phyloP scores from a whole-genome alignment of 169 alveolate genomes.

The Plasmodium fragile region DNA sequence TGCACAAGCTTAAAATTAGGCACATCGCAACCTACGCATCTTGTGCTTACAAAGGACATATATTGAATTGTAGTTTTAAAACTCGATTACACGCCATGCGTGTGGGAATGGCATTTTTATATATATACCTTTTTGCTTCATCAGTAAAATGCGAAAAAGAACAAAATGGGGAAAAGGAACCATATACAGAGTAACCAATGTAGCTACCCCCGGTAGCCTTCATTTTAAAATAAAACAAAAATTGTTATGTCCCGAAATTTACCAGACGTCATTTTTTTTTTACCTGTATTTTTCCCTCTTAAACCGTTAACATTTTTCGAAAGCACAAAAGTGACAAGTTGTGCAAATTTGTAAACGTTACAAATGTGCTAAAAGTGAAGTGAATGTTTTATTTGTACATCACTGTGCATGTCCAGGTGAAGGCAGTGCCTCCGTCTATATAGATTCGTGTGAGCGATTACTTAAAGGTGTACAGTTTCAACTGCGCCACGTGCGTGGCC shows the following conservation, averaged over 20 bases:
- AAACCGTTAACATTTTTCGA: neutral
- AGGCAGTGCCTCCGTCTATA: neutral
- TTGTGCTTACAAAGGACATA: neutral
- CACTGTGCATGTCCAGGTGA: neutral
- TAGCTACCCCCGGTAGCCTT: neutral
- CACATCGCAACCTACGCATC: neutral
- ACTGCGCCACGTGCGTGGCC: neutral
- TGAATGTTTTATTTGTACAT: neutral
- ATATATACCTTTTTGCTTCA: neutral
- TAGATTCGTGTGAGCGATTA: neutral
- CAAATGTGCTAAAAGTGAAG: neutral
- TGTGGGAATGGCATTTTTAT: neutral
- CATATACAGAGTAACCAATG: neutral
- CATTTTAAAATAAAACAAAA: neutral
- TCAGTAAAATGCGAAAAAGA: neutral
- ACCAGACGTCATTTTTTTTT: neutral
- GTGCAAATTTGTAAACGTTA: neutral
- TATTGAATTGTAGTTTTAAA: neutral
- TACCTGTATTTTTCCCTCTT: neutral
- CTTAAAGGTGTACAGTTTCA: neutral
- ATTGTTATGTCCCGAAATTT: neutral
- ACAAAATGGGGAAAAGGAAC: neutral
- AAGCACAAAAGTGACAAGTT: neutral
- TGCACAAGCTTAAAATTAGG: neutral
- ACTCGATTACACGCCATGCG: neutral